Evolutionary conservation across 2,329 filamentous ascomycete species (phyloP), one percentile per base, ranked within the genome.

Genomic region (Acephala macrosclerotiorum): DNA sequence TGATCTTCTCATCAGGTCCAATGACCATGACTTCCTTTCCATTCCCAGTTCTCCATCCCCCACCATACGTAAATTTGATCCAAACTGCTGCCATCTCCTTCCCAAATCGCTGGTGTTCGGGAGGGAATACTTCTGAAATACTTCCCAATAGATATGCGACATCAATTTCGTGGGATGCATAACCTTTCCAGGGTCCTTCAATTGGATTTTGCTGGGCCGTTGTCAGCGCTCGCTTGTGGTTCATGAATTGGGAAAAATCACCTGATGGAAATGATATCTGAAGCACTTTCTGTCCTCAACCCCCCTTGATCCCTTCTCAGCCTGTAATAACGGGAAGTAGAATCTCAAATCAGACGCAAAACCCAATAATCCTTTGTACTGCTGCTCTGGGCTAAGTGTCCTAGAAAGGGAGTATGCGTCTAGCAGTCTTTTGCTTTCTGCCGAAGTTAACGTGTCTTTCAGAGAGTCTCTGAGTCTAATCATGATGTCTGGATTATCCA

Each of bases 91-190:
- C 61, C 64, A 70, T 66, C 33, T 63, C 49, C 40, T 57, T 68
- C 2, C 63, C 66, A 2, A 68, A 33, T 40, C n/a, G n/a, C 20
- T 60, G 14, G n/a, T 38, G 26, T 26, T 29, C 11, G 14, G 57
- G 1, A 3, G 33, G 14, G 9, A 58, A 49, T 5, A n/a, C 18
- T 4, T 40, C 35, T 3, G 55, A 9, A n/a, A 64, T 56, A 33
- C 68, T 68, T 47, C 65, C 61, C 0, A 71, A 59, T 1, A 71
- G 58, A 29, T 64, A 65, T 2, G 67, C 61, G 6, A 71, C 51
- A 22, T 71, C 69, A 0, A 69, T 60, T 38, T 71, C 69, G 35
- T 71, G 69, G n/a, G 60, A 60, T 49, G 67, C 61, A n/a, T 58
- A 60, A 20, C 35, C 33, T 60, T 55, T 60, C 9, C 55, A 69